phyloP scores from a whole-genome alignment of 139 green algal species.

The Closterium sp. region DNA sequence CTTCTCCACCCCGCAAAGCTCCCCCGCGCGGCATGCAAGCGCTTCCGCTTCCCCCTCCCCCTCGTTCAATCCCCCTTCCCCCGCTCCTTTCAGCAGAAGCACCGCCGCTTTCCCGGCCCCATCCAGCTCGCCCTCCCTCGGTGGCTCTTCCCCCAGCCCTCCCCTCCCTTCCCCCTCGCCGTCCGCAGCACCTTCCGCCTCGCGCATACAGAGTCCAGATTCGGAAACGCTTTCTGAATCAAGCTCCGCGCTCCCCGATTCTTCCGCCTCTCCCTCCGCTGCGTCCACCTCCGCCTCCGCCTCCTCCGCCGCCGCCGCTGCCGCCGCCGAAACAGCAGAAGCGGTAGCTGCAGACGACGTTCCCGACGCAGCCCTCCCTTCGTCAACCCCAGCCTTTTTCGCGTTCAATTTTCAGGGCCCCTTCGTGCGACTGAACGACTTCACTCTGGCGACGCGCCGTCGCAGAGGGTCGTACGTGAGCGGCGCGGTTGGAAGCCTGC shows the following conservation, averaged over 20 bases:
- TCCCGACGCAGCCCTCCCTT: too few species aligned
- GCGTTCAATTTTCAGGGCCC: background rate
- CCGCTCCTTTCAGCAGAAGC: background rate
- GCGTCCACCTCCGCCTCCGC: background rate
- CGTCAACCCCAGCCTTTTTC: background rate
- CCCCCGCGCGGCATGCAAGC: background rate
- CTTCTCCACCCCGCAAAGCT: background rate
- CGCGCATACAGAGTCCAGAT: background rate
- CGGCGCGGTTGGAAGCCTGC: background rate
- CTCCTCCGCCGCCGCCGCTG: too few species aligned
- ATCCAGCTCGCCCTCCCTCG: background rate
- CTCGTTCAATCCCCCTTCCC: background rate
- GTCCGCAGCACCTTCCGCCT: background rate
- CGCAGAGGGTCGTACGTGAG: background rate
- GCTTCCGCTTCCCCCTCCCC: background rate
- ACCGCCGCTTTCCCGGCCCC: background rate
- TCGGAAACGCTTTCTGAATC: background rate
- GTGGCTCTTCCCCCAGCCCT: background rate
- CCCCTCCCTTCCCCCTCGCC: background rate
- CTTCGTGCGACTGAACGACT: background rate
- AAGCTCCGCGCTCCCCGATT: background rate
- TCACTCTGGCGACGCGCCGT: background rate
- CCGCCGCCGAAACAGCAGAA: background rate
- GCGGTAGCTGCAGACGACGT: background rate
- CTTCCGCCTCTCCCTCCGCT: background rate